Conservation (phyloP, 306 rosid species). For the Lablab purpureus region DNA sequence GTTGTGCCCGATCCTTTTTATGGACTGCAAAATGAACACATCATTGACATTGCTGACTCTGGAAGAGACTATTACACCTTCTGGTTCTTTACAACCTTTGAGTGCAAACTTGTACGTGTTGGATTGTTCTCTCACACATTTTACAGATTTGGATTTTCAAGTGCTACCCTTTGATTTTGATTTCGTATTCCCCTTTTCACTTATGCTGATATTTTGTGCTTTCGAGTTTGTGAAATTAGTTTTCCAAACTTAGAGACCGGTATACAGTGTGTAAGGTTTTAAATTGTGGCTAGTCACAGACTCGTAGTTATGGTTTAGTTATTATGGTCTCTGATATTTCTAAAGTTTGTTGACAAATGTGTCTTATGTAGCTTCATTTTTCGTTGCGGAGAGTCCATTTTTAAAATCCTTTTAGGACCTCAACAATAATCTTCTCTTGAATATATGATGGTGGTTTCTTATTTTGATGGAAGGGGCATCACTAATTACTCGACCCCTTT, state of each 20-base stretch:
- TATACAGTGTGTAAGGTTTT: not conserved
- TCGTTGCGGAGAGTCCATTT: not conserved
- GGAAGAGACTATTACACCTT: conserved; percentile 93
- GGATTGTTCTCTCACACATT: not conserved
- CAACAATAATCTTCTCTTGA: not conserved
- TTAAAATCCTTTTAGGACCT: not conserved
- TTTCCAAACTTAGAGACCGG: not conserved
- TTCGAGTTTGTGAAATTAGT: conserved; percentile 17
- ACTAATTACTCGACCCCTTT: conserved; percentile 41
- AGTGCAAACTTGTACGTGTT: conserved; percentile 68
- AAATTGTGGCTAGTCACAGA: not conserved
- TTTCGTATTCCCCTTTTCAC: not conserved
- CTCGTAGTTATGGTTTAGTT: not conserved
- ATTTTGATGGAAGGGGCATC: conserved; percentile 23
- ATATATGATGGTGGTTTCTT: not conserved
- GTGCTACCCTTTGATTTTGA: not conserved
- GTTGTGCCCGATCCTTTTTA: conserved; percentile 87
- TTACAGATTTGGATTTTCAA: not conserved
- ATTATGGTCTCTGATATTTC: not conserved
- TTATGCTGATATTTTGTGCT: not conserved
- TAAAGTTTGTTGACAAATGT: not conserved
- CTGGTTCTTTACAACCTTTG: conserved; percentile 85
- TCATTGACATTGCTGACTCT: conserved; percentile 89
- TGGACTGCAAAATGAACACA: conserved; percentile 74
- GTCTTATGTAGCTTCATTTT: not conserved